Conservation (phyloP, 305 asterid genomes). For the Coffea humblotiana region DNA sequence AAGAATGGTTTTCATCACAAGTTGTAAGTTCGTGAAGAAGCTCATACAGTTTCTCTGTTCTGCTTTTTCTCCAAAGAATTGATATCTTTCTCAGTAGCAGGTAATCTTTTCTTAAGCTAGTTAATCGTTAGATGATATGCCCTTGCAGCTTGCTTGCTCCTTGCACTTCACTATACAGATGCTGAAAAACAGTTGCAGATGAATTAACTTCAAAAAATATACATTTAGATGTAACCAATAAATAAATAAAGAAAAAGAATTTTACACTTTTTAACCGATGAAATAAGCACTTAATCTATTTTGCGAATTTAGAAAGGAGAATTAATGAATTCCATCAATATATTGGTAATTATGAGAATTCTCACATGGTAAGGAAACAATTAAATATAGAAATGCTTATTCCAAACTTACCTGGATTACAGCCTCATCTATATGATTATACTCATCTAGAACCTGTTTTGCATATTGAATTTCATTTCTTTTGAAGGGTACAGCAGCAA, state of each 20-base stretch:
- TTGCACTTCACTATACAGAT: not conserved
- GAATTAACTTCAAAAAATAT: not conserved
- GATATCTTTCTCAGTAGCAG: not conserved
- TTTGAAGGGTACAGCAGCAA: not conserved
- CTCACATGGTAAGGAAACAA: not conserved
- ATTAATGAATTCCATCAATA: too few relatives aligned
- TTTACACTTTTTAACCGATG: not conserved
- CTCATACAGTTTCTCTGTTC: not conserved
- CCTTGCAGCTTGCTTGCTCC: not conserved
- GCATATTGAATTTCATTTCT: not conserved
- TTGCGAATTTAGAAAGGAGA: not conserved
- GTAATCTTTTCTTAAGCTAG: not conserved
- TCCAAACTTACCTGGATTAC: not conserved
- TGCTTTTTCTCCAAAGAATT: not conserved
- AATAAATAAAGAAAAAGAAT: not conserved
- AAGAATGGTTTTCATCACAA: too few relatives aligned
- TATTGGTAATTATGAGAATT: too few relatives aligned
- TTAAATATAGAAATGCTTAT: not conserved
- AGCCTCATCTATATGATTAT: not conserved
- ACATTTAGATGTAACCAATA: not conserved
- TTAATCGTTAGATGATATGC: not conserved
- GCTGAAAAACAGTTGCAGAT: not conserved
- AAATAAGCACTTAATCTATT: not conserved
- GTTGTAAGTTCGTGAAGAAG: too few relatives aligned
- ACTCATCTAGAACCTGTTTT: not conserved